Base-by-base conservation (phyloP, 208 protist genomes). In the Leishmania lainsoni region DNA sequence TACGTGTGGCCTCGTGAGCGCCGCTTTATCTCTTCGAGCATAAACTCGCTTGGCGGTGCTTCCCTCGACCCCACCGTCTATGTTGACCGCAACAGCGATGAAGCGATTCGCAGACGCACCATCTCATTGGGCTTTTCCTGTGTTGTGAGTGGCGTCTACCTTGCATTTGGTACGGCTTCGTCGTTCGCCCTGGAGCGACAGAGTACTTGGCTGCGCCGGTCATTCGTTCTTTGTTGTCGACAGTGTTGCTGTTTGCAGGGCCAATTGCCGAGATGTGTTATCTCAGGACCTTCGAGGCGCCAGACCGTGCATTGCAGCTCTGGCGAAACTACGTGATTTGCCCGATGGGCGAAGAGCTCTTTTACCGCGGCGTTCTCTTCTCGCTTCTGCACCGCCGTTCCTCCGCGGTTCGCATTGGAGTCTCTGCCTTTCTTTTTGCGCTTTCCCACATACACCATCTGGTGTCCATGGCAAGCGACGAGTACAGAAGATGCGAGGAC, bases 301-400 rank as follows among this genome's bases (percentile, higher is more conserved):
- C 68, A 5, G 52, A 66, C 49, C 78, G 80, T 51, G 48, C 49
- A 39, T 70, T 80, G 58, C 54, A 89, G 32, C 54, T 70, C 39
- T 89, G 90, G 70, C 76, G 93, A 12, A 86, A 92, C 73, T 65
- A 91, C 54, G 29, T 96, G 6, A 51, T 96, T 3, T 91, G 89
- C 54, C 93, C 93, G 10, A 73, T 94, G 29, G 91, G 90, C 1
- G 92, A 97, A 73, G 92, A 97, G 76, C 35, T 94, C 0, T 94
- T 97, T 66, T 97, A 93, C 78, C 87, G 94, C 14, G 94, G 86
- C 16, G 80, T 95, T 12, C 85, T 95, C 32, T 86, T 95, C 35
- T 51, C 90, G 0, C 51, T 94, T 4, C 61, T 97, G 42, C 59
- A 78, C 5, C 26, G n/a, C 3, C 85, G 88, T 16, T 80, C 82